Percentiles rank a stretch among this genome's conserved stretches.
These are phyloP conservation scores for Phytopythium cucurbitacearum DNA, from an alignment of 352 stramenopile species.

Conservation along the genomic window DNA sequence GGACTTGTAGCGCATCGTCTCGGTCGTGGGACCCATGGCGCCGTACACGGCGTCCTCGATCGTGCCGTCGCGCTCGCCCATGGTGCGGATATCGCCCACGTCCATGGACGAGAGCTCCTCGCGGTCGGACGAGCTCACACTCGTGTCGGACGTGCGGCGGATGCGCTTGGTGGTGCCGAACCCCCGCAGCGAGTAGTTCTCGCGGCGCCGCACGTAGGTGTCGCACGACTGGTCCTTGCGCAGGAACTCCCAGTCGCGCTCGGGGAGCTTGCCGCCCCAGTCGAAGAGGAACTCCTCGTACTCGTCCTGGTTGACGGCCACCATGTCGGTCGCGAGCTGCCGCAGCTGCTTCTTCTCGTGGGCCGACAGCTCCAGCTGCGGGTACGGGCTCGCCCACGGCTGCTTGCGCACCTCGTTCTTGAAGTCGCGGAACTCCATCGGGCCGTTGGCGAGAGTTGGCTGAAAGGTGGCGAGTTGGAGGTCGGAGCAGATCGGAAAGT, in stretches of 20 bases:
- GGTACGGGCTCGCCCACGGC: conserved; percentile 17
- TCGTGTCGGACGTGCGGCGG: conserved; percentile 3
- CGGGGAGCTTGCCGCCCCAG: conserved; percentile 2
- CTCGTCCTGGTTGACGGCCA: conserved; percentile 9
- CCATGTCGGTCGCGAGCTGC: conserved; percentile 17
- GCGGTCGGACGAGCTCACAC: conserved; percentile 3
- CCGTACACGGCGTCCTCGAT: conserved; percentile 17
- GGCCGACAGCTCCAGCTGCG: conserved; percentile 5
- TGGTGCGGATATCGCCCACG: conserved; percentile 5
- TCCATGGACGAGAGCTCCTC: conserved; percentile 7
- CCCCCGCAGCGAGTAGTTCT: conserved; percentile 8
- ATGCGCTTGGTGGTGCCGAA: conserved; percentile 7
- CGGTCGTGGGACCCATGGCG: conserved; percentile 8
- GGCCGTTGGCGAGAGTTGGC: neutral
- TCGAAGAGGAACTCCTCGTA: conserved; percentile 18
- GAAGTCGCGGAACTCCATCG: conserved; percentile 8
- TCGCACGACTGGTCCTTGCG: conserved; percentile 7
- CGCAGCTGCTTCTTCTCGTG: conserved; percentile 14
- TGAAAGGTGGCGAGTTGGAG: neutral
- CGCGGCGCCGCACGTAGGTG: conserved; percentile 7
- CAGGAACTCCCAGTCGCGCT: conserved; percentile 7
- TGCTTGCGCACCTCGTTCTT: conserved; percentile 9
- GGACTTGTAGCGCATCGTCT: conserved; percentile 7
- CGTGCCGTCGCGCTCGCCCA: conserved; percentile 16
- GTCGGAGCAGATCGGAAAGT: neutral